Base-by-base conservation (phyloP, 805 yeast genomes). In the Kodamaea leandrae region DNA sequence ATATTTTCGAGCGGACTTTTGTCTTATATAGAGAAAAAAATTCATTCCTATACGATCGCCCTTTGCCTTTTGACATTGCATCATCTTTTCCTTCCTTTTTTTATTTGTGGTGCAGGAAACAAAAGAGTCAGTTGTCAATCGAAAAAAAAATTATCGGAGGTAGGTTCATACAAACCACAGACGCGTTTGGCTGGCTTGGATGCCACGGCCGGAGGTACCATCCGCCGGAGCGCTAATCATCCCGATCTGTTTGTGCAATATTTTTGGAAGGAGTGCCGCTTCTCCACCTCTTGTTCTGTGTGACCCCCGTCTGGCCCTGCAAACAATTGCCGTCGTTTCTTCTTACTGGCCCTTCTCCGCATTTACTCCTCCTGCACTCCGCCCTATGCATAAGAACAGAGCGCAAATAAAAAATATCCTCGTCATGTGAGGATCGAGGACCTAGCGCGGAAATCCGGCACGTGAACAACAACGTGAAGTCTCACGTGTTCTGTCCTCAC, bases 61-160 rank as follows among this genome's bases (percentile, higher is more conserved):
- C 12, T n/a, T n/a, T n/a, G n/a, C n/a, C n/a, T n/a, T n/a, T n/a
- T n/a, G 5, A 12, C 18, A 16, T 15, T 27, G 32, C 28, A 25
- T n/a, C 14, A 25, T 25, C 9, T 25, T 25, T 25, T 25, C n/a
- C 24, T 8, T 26, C 29, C 8, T n/a, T 12, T 26, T 8, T 13
- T 12, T 26, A 8, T 12, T 26, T 26, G 6, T 12, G 14, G 21
- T 30, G 33, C 33, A 30, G 33, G 33, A 30, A 30, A 16, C 10
- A 10, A 28, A 13, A 9, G 10, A 21, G 6, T 21, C 10, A 16
- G 21, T n/a, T 17, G 33, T 17, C 33, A 30, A 10, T 15, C 12
- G 25, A 21, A 21, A 6, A 21, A 30, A 30, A 30, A 27, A 27
- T 10, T 27, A 27, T 27, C 32, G 32, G 32, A 27, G 32, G 32